phyloP scores from a whole-genome alignment of 2,329 filamentous ascomycete species.

The Trichoderma sp. region DNA sequence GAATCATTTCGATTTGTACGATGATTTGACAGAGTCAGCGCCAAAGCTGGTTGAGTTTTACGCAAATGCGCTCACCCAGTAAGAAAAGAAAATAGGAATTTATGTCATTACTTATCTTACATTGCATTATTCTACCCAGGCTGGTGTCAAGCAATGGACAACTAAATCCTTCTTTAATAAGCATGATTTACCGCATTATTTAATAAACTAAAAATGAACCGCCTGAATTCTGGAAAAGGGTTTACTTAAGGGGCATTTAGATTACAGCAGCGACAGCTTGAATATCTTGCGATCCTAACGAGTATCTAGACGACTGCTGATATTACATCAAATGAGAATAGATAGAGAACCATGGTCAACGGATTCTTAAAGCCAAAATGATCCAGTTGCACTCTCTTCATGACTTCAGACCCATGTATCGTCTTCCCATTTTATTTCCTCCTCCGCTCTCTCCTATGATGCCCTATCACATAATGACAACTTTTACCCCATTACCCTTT shows the following conservation, averaged over 20 bases:
- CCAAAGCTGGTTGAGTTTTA: neutral
- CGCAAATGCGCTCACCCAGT: neutral
- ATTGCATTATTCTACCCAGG: neutral
- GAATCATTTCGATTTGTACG: conserved; percentile 22
- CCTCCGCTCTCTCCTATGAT: too few relatives aligned
- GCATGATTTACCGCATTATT: neutral
- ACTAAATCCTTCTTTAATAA: neutral
- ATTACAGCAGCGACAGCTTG: neutral
- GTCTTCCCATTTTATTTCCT: too few relatives aligned
- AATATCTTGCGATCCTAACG: too few relatives aligned
- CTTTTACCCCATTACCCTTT: too few relatives aligned
- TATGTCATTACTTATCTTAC: neutral
- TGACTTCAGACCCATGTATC: too few relatives aligned
- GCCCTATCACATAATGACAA: too few relatives aligned
- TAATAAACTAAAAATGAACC: neutral
- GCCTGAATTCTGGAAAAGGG: neutral
- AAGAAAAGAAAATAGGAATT: neutral
- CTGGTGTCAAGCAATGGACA: neutral
- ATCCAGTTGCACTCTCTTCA: too few relatives aligned
- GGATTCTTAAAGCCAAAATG: too few relatives aligned
- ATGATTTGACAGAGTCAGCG: neutral
- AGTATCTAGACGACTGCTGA: too few relatives aligned
- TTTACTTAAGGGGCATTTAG: neutral
- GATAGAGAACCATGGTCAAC: too few relatives aligned
- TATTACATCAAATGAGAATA: too few relatives aligned